Evolutionary conservation across 2,329 filamentous ascomycete genomes (phyloP).

Genomic region (Fusarium miscanthi): DNA sequence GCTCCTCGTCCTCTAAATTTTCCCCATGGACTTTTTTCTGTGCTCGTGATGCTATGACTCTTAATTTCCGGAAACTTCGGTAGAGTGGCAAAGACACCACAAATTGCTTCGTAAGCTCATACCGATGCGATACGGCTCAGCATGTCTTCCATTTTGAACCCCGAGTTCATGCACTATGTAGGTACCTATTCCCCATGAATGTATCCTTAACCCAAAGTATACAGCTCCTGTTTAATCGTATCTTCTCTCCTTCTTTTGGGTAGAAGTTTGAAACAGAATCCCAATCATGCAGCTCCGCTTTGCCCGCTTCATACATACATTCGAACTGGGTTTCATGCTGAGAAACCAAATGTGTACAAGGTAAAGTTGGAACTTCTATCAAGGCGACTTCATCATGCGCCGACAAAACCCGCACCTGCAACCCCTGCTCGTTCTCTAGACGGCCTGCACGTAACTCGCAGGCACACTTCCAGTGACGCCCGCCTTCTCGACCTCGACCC

Average conservation of each 20-base stretch:
- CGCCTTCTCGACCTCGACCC: conserved; percentile 95
- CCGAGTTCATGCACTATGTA: conserved; percentile 8
- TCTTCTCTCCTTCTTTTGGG: neutral
- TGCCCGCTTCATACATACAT: conserved; percentile 31
- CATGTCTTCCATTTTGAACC: conserved; percentile 4
- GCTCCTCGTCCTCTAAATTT: neutral
- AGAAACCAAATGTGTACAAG: neutral
- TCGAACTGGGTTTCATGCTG: neutral
- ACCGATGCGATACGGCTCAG: neutral
- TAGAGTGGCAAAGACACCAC: conserved; percentile 22
- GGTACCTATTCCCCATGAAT: conserved; percentile 24
- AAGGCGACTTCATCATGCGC: neutral
- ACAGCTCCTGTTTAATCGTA: neutral
- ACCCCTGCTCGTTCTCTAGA: conserved; percentile 55
- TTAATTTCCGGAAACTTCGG: conserved; percentile 27
- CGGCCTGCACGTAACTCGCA: conserved; percentile 88
- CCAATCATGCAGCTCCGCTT: conserved; percentile 11
- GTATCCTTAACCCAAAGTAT: conserved; percentile 19
- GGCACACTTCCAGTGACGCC: conserved; percentile 89
- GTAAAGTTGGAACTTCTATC: neutral
- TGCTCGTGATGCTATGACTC: conserved; percentile 12
- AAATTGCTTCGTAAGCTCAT: conserved; percentile 29
- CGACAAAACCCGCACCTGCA: conserved; percentile 26
- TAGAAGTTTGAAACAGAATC: conserved; percentile 1
- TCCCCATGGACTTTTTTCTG: neutral